phyloP scores from a whole-genome alignment of 2,329 filamentous ascomycete species.

The Parascedosporium putredinis region DNA sequence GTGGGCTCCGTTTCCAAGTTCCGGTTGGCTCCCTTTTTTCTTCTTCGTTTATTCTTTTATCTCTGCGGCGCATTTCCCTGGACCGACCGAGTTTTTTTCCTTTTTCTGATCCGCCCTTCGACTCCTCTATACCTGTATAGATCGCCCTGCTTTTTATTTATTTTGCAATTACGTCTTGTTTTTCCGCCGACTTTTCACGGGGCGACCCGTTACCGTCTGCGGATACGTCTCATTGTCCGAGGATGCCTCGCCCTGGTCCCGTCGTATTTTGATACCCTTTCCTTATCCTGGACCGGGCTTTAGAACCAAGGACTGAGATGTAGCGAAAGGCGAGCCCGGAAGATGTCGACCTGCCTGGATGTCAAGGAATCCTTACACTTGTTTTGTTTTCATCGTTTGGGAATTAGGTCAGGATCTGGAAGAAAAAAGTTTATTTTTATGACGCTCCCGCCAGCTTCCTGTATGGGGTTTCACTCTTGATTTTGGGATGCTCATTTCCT shows the following conservation, averaged over 20 bases:
- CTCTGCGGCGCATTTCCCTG: background rate
- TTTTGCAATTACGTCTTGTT: background rate
- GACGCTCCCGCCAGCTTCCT: constrained; percentile 2
- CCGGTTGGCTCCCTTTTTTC: too few species aligned
- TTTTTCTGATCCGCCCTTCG: background rate
- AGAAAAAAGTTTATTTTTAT: constrained; percentile 5
- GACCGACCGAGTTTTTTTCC: background rate
- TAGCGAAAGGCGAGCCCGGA: background rate
- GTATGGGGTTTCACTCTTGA: background rate
- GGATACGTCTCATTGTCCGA: background rate
- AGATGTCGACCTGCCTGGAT: constrained; percentile 1
- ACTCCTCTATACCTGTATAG: constrained; percentile 1
- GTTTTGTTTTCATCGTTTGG: constrained; percentile 3
- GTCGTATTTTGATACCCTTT: constrained; percentile 2
- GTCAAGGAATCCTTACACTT: too few species aligned
- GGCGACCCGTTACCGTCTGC: constrained; percentile 5
- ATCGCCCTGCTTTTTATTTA: constrained; percentile 2
- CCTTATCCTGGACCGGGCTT: constrained; percentile 3
- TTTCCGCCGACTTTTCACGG: too few species aligned
- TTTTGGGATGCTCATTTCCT: background rate
- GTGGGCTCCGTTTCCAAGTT: constrained; percentile 4
- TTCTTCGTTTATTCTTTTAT: background rate
- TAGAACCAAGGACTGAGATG: constrained; percentile 2
- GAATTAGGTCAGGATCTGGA: constrained; percentile 2
- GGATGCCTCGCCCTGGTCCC: background rate